These are phyloP conservation scores for Amanita inopinata DNA, from an alignment of 768 basidiomycete species.

Conservation along the genomic window DNA sequence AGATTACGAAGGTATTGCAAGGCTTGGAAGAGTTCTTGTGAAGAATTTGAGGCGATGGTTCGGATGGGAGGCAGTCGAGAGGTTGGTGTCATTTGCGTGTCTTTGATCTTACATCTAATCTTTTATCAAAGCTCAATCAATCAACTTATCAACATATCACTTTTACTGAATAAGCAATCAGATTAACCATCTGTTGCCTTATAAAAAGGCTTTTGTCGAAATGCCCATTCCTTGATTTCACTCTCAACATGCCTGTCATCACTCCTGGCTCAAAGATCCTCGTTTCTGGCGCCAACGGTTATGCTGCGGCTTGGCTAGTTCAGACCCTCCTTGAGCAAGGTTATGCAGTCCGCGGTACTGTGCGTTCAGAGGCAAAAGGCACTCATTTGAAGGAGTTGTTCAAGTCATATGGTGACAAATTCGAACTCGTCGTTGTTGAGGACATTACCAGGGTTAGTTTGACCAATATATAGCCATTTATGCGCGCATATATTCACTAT, in stretches of 20 bases:
- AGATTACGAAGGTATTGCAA: conserved; percentile 42
- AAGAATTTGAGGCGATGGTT: conserved; percentile 25
- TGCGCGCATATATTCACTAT: not conserved
- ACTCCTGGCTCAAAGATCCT: conserved; percentile 28
- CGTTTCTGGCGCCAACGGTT: conserved; percentile 53
- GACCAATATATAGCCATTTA: not conserved
- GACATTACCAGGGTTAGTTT: conserved; percentile 43
- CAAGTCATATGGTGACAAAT: conserved; percentile 40
- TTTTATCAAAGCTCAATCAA: too few species aligned
- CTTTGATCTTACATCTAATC: too few species aligned
- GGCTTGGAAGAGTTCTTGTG: conserved; percentile 29
- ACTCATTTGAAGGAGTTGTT: conserved; percentile 46
- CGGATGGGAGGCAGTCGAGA: conserved; percentile 44
- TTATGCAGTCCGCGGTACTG: conserved; percentile 56
- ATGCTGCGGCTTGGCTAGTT: conserved; percentile 51
- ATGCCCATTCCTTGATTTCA: too few species aligned
- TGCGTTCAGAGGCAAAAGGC: conserved; percentile 53
- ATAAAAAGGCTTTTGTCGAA: not conserved
- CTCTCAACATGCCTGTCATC: conserved; percentile 21
- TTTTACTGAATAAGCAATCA: too few species aligned
- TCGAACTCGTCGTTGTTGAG: conserved; percentile 57
- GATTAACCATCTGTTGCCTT: too few species aligned
- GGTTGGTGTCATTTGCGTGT: conserved; percentile 37
- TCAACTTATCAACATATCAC: too few species aligned
- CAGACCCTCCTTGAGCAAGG: conserved; percentile 48